Conservation (phyloP, 805 yeast genomes). For the Barnettozyma vustinii region DNA sequence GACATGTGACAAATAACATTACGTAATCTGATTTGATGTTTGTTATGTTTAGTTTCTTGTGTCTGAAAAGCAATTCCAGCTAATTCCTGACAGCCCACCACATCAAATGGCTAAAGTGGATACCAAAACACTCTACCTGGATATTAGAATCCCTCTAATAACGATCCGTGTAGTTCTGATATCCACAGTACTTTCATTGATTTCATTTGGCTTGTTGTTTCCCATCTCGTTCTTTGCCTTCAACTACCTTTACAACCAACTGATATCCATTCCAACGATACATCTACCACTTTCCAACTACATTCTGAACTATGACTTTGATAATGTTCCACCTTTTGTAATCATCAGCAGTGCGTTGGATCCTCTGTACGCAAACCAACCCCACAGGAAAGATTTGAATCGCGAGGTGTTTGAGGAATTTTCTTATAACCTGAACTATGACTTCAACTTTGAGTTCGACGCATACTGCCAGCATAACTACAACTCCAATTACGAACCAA, state of each 20-base stretch:
- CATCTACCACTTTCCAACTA: constrained; percentile 16
- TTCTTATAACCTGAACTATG: constrained; percentile 16
- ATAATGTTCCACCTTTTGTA: constrained; percentile 17
- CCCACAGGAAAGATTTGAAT: constrained; percentile 1
- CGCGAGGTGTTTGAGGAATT: constrained; percentile 6
- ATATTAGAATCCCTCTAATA: constrained; percentile 20
- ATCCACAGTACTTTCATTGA: constrained; percentile 8
- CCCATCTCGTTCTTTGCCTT: constrained; percentile 21
- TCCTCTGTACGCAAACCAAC: constrained; percentile 17
- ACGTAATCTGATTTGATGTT: background rate
- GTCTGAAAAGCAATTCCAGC: too few species aligned
- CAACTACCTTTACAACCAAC: constrained; percentile 22
- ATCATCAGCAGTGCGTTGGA: constrained; percentile 15
- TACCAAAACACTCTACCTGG: constrained; percentile 11
- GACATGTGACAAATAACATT: too few species aligned
- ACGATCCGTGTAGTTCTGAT: constrained; percentile 20
- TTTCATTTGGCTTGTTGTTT: constrained; percentile 14
- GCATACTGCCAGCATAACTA: constrained; percentile 11
- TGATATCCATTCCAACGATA: constrained; percentile 22
- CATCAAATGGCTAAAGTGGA: background rate
- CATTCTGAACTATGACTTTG: constrained; percentile 20
- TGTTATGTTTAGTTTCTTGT: background rate
- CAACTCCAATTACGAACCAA: constrained; percentile 8
- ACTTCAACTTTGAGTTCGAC: constrained; percentile 15
- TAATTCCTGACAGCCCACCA: background rate